phyloP scores from a whole-genome alignment of 257 asterid species.

The Lithospermum erythrorhizon region DNA sequence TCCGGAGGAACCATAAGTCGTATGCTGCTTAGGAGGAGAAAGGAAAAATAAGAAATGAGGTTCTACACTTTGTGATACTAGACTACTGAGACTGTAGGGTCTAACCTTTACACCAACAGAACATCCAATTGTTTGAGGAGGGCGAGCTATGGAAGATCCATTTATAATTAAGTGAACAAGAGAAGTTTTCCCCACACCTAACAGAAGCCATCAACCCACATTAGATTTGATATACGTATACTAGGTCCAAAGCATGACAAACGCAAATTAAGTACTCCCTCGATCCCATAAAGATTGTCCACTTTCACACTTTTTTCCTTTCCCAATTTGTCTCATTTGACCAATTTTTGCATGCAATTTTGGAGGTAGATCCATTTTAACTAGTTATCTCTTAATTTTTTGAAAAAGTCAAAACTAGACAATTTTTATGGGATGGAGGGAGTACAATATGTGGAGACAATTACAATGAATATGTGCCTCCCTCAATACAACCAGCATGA shows the following conservation, averaged over 20 bases:
- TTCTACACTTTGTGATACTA: background rate
- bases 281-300: too few species aligned
- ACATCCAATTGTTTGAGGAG: slow-evolving; percentile 92
- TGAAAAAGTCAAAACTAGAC: too few species aligned
- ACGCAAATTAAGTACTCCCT: too few species aligned
- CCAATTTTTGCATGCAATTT: too few species aligned
- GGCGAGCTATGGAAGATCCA: slow-evolving; percentile 64
- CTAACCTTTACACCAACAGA: slow-evolving; percentile 69
- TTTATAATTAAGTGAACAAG: slow-evolving; percentile 81
- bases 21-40: slow-evolving; percentile 44
- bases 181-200: slow-evolving; percentile 94
- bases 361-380: too few species aligned
- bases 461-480: too few species aligned
- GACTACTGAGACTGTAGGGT: slow-evolving; percentile 2
- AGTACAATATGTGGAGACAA: too few species aligned
- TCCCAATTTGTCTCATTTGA: too few species aligned
- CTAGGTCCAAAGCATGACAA: background rate
- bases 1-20: slow-evolving; percentile 54
- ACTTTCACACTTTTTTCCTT: too few species aligned
- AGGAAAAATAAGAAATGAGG: background rate
- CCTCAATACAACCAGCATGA: too few species aligned
- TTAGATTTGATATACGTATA: background rate
- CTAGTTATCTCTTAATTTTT: too few species aligned
- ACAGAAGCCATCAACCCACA: slow-evolving; percentile 8
- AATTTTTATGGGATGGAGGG: too few species aligned